Conservation (phyloP, 164 flowering plant genomes). For the Buxus sempervirens region DNA sequence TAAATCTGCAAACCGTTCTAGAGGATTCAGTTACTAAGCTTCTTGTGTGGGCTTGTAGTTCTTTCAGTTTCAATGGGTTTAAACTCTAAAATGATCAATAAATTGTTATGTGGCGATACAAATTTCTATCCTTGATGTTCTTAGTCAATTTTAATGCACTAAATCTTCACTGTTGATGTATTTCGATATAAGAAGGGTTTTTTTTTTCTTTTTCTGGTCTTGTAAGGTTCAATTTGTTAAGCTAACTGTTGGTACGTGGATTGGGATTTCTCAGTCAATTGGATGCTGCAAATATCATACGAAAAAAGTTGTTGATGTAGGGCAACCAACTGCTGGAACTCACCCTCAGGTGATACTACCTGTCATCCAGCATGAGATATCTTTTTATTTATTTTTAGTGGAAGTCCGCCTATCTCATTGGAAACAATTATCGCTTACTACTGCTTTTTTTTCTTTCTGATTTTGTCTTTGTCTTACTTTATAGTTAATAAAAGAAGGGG, state of each 20-base stretch:
- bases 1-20: no score
- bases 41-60: no score
- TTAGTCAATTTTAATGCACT: not conserved
- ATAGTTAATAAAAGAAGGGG: constrained; percentile 74
- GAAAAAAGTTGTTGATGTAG: constrained; percentile 42
- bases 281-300: constrained; percentile 41
- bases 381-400: not conserved
- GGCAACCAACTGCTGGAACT: constrained; percentile 78
- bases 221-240: not conserved
- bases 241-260: constrained; percentile 6
- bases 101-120: not conserved
- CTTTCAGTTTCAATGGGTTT: not conserved
- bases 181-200: no score
- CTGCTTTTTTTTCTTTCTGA: not conserved
- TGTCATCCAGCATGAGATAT: not conserved
- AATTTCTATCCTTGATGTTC: not conserved
- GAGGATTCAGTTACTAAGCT: no score
- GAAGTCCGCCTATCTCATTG: not conserved
- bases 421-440: not conserved
- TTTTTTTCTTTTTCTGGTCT: no score
- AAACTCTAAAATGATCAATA: not conserved
- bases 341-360: constrained; percentile 69
- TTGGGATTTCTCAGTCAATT: constrained; percentile 23
- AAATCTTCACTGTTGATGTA: no score
- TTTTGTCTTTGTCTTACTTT: not conserved